A percentile compares a stretch with the other conserved stretches of the same genome.
These are phyloP conservation scores for Camelina neglecta DNA, from an alignment of 345 rosid genomes.

Conservation along the genomic window DNA sequence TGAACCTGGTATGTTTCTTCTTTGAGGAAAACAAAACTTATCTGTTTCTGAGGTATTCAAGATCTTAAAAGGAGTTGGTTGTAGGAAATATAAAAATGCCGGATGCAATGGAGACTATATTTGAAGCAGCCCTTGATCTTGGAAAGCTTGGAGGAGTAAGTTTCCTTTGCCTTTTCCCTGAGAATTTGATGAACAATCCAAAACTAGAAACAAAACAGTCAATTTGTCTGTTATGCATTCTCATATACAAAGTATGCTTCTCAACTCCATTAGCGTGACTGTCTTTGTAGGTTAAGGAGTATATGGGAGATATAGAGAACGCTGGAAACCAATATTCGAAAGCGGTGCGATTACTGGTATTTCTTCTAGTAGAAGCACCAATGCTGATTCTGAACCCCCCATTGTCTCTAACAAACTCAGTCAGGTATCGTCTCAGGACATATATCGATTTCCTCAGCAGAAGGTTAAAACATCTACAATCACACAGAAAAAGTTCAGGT, in stretches of 20 bases:
- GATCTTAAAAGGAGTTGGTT: constrained; percentile 33
- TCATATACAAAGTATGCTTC: not conserved
- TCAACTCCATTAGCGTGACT: not conserved
- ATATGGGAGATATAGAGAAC: constrained; percentile 68
- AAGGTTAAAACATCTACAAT: constrained; percentile 63
- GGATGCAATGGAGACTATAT: constrained; percentile 95
- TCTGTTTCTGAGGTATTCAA: constrained; percentile 7
- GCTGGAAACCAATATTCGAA: constrained; percentile 69
- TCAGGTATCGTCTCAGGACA: constrained; percentile 63
- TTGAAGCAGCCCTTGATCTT: constrained; percentile 81
- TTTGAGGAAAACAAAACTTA: constrained; percentile 1
- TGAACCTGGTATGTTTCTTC: constrained; percentile 65
- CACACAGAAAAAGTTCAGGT: constrained; percentile 57
- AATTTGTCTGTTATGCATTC: not conserved
- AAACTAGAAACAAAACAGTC: not conserved
- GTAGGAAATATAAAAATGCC: constrained; percentile 85
- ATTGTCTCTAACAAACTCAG: constrained; percentile 86
- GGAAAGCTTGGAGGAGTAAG: constrained; percentile 85
- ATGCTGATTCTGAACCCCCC: constrained; percentile 86
- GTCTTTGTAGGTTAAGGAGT: constrained; percentile 68
- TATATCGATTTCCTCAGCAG: constrained; percentile 76
- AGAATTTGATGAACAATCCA: not conserved
- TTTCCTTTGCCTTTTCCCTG: constrained; percentile 25
- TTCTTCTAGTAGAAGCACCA: constrained; percentile 92
- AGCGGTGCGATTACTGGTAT: constrained; percentile 72